phyloP scores from a whole-genome alignment of 352 stramenopile genomes.

The Phytophthora capsici region DNA sequence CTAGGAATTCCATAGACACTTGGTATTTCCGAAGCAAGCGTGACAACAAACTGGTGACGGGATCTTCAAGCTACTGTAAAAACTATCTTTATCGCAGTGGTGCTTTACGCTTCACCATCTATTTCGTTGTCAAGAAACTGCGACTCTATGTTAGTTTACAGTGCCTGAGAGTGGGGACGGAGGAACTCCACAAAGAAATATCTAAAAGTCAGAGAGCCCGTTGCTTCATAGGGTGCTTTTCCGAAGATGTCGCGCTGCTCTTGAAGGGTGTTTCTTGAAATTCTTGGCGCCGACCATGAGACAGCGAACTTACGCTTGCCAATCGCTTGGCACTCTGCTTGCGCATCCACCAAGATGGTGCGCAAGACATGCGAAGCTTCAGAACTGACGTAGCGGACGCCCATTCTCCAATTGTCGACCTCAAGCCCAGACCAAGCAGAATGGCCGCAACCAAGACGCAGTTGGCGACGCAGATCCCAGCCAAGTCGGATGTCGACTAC shows the following conservation, averaged over 20 bases:
- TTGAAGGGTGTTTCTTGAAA: neutral
- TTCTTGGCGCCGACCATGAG: neutral
- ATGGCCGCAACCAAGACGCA: slow-evolving; percentile 11
- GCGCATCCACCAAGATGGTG: slow-evolving; percentile 18
- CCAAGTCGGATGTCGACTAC: slow-evolving; percentile 31
- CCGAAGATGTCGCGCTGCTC: neutral
- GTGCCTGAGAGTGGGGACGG: too few species aligned
- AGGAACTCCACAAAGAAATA: too few species aligned
- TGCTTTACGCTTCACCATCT: too few species aligned
- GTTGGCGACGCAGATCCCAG: neutral
- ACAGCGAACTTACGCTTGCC: slow-evolving; percentile 5
- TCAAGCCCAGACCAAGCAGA: neutral
- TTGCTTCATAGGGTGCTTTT: too few species aligned
- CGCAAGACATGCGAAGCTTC: slow-evolving; percentile 23
- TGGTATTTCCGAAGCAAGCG: too few species aligned
- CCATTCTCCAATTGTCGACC: slow-evolving; percentile 20
- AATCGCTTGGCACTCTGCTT: slow-evolving; percentile 9
- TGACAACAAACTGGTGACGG: too few species aligned
- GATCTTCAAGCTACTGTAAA: too few species aligned
- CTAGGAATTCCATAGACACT: too few species aligned
- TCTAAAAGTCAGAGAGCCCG: too few species aligned
- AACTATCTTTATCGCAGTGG: too few species aligned
- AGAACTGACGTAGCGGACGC: slow-evolving; percentile 6
- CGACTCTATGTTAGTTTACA: too few species aligned
- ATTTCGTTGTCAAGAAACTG: too few species aligned